Conservation (phyloP, 441 rosid genomes). For the Bruguiera hainesii region DNA sequence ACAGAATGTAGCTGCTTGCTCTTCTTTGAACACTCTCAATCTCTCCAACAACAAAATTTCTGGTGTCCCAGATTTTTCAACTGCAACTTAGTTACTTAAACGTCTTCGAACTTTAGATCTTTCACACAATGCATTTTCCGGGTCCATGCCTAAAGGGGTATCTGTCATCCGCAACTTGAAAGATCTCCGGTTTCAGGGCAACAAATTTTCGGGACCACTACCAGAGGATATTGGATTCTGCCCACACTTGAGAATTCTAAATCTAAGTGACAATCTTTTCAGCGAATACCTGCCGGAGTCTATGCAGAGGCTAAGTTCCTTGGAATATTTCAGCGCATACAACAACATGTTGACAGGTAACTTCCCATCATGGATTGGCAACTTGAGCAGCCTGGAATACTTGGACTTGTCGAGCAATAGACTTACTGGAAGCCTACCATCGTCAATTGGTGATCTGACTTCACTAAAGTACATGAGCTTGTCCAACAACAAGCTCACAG, state of each 20-base stretch:
- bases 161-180: conserved; percentile 49
- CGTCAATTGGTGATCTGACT: no score
- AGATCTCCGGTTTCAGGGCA: conserved; percentile 48
- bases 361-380: conserved; percentile 65
- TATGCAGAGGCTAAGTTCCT: conserved; percentile 35
- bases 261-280: conserved; percentile 58
- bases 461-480: no score
- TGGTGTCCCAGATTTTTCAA: conserved; percentile 41
- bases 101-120: conserved; percentile 69
- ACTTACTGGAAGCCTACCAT: no score
- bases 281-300: conserved; percentile 52
- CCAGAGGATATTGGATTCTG: conserved; percentile 74
- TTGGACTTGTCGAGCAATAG: conserved; percentile 61
- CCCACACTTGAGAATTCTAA: conserved; percentile 49
- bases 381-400: conserved; percentile 42
- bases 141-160: conserved; percentile 49
- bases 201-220: conserved; percentile 55
- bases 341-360: conserved; percentile 60
- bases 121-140: conserved; percentile 60
- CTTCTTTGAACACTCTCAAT: conserved; percentile 52
- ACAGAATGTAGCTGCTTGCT: conserved; percentile 49
- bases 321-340: conserved; percentile 42
- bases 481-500: no score
- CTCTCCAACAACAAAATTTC: conserved; percentile 61
- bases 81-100: conserved; percentile 43